These are phyloP conservation scores for Penicillium ochrochloron DNA, from an alignment of 495 filamentous ascomycete genomes.

Conservation along the genomic window DNA sequence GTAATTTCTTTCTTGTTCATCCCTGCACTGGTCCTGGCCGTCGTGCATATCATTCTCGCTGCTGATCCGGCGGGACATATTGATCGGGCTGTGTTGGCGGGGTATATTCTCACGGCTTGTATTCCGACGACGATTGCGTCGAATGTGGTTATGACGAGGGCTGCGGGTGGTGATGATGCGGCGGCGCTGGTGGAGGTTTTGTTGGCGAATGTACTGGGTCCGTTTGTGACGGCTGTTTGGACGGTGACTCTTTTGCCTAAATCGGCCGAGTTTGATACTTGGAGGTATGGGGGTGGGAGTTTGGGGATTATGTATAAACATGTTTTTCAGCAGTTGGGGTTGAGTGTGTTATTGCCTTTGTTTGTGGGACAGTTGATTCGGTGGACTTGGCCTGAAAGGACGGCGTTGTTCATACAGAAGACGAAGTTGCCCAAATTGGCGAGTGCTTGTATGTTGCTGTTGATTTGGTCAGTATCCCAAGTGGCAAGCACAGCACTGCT, in stretches of 20 bases:
- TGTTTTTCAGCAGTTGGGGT: slow-evolving; percentile 56
- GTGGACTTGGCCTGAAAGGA: slow-evolving; percentile 52
- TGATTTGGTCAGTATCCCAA: slow-evolving; percentile 52
- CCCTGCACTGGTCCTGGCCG: slow-evolving; percentile 48
- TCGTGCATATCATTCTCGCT: slow-evolving; percentile 53
- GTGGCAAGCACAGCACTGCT: not conserved
- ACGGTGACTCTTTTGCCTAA: slow-evolving; percentile 54
- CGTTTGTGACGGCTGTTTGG: slow-evolving; percentile 57
- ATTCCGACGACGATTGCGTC: slow-evolving; percentile 63
- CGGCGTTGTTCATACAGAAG: slow-evolving; percentile 44
- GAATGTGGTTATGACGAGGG: slow-evolving; percentile 62
- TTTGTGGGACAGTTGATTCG: slow-evolving; percentile 53
- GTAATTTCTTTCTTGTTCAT: slow-evolving; percentile 56
- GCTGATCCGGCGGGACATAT: slow-evolving; percentile 47
- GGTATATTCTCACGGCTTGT: slow-evolving; percentile 58
- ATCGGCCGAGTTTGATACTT: slow-evolving; percentile 46
- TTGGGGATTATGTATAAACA: slow-evolving; percentile 55
- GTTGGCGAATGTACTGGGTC: slow-evolving; percentile 57
- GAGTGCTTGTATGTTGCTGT: slow-evolving; percentile 50
- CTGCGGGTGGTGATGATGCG: slow-evolving; percentile 59
- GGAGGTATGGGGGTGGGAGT: slow-evolving; percentile 48
- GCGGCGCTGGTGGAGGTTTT: slow-evolving; percentile 59
- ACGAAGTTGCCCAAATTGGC: slow-evolving; percentile 52
- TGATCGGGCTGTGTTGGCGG: slow-evolving; percentile 55
- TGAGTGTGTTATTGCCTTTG: slow-evolving; percentile 55